Percentiles rank a stretch among this genome's conserved stretches.
phyloP scores from a whole-genome alignment of 306 rosid species.

The Oxytropis ochrocephala region DNA sequence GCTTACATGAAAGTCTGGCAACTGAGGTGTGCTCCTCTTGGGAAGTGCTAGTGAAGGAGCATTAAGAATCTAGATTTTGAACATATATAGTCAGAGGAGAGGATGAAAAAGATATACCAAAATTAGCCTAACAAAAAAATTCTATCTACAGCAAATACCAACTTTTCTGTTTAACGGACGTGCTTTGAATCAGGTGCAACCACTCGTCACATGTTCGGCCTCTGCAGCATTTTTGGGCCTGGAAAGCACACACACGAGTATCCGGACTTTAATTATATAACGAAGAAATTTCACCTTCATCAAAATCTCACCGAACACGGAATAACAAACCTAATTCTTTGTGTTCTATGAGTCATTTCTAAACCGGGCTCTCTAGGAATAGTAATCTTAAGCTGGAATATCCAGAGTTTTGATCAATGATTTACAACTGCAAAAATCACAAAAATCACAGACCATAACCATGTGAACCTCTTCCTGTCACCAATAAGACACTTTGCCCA shows the following conservation, averaged over 20 bases:
- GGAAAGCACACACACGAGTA: slow-evolving; percentile 21
- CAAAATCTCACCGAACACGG: slow-evolving; percentile 3
- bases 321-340: slow-evolving; percentile 65
- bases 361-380: slow-evolving; percentile 87
- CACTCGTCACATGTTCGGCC: slow-evolving; percentile 33
- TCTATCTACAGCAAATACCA: slow-evolving; percentile 28
- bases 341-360: slow-evolving; percentile 78
- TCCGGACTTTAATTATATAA: neutral
- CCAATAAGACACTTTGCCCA: neutral
- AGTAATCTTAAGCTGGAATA: slow-evolving; percentile 63
- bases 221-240: slow-evolving; percentile 59
- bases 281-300: slow-evolving; percentile 2
- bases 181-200: slow-evolving; percentile 64
- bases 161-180: slow-evolving; percentile 93
- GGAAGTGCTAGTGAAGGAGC: slow-evolving; percentile 76
- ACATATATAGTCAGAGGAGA: slow-evolving; percentile 17
- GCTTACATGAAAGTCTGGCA: slow-evolving; percentile 93
- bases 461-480: slow-evolving; percentile 3
- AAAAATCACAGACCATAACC: slow-evolving; percentile 3
- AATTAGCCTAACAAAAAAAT: slow-evolving; percentile 6
- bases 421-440: slow-evolving; percentile 46
- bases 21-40: slow-evolving; percentile 66
- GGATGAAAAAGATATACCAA: slow-evolving; percentile 6
- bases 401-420: slow-evolving; percentile 39
- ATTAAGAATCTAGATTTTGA: slow-evolving; percentile 59